Percentiles rank a stretch among this genome's conserved stretches.
phyloP scores from a whole-genome alignment of 208 protist species.

The Phytomonas sp. region DNA sequence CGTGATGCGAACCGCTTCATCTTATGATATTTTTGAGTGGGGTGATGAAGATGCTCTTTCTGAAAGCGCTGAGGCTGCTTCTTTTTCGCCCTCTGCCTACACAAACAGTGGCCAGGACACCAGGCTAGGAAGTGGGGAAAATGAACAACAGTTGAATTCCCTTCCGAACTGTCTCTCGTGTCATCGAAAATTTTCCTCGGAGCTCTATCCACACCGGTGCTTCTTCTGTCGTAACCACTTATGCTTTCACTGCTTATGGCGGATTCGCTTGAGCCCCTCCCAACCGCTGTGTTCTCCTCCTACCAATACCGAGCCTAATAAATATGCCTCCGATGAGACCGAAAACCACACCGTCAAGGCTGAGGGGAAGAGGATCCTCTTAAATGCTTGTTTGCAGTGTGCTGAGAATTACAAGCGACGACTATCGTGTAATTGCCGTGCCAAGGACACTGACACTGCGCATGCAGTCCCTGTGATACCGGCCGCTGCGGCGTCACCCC shows the following conservation, averaged over 20 bases:
- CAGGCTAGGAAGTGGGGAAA: not conserved
- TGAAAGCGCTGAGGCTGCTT: not conserved
- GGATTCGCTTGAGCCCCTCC: slow-evolving; percentile 14
- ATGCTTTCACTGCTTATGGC: slow-evolving; percentile 44
- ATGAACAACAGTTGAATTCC: not conserved
- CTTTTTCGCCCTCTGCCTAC: not conserved
- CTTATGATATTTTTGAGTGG: slow-evolving; percentile 1
- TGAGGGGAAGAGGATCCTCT: not conserved
- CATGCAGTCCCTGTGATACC: slow-evolving; percentile 14
- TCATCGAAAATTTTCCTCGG: slow-evolving; percentile 40
- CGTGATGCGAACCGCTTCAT: not conserved
- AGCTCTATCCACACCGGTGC: slow-evolving; percentile 51
- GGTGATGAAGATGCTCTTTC: slow-evolving; percentile 9
- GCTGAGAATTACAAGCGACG: slow-evolving; percentile 52
- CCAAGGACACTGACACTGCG: not conserved
- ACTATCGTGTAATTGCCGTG: not conserved
- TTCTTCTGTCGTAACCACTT: slow-evolving; percentile 60
- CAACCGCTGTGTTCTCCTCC: not conserved
- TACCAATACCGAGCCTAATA: not conserved
- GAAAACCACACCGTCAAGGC: not conserved
- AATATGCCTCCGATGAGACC: not conserved
- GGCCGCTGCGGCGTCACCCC: not conserved
- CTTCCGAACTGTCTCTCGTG: not conserved
- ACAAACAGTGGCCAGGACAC: not conserved
- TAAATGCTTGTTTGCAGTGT: slow-evolving; percentile 46